Percentiles rank a stretch among this genome's conserved stretches.
These are phyloP conservation scores for Mycena belliarum DNA, from an alignment of 768 basidiomycete genomes.

Conservation along the genomic window DNA sequence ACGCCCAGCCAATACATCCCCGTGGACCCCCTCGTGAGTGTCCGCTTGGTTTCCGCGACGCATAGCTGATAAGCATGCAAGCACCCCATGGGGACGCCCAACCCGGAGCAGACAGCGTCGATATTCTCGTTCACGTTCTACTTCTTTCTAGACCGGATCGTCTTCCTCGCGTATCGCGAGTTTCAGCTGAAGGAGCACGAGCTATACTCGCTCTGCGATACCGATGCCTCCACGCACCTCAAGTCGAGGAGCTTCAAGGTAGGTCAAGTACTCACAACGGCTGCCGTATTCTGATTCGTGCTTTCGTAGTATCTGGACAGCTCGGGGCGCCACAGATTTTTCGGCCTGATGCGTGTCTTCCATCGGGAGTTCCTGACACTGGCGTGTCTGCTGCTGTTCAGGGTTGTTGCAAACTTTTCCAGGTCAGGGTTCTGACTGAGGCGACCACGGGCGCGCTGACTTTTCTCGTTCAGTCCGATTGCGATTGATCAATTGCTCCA, in stretches of 20 bases:
- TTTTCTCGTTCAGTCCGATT: conserved; percentile 35
- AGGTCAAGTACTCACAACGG: conserved; percentile 23
- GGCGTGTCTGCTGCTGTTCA: conserved; percentile 18
- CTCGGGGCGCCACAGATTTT: background rate
- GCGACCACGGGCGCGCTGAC: background rate
- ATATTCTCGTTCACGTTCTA: conserved; percentile 44
- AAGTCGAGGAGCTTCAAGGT: conserved; percentile 33
- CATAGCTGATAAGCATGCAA: background rate
- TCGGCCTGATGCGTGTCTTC: conserved; percentile 44
- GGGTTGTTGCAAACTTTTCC: background rate
- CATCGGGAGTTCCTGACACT: conserved; percentile 22
- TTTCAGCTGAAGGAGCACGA: conserved; percentile 49
- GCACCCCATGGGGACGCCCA: conserved; percentile 11
- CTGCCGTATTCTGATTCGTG: background rate
- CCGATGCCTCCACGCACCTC: conserved; percentile 40
- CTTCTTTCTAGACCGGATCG: conserved; percentile 54
- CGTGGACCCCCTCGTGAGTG: conserved; percentile 45
- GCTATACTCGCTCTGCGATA: conserved; percentile 63
- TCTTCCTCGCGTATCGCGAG: conserved; percentile 43
- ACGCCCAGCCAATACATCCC: conserved; percentile 61
- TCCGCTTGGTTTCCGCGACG: background rate
- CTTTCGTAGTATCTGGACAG: background rate
- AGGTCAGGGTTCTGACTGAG: conserved; percentile 15
- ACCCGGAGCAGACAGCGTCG: conserved; percentile 54
- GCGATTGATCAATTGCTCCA: conserved; percentile 41